Percentiles rank a stretch among this genome's conserved stretches.
Evolutionary conservation across 2,329 filamentous ascomycete genomes (phyloP).

Genomic region (Lachnellula subtilissima): DNA sequence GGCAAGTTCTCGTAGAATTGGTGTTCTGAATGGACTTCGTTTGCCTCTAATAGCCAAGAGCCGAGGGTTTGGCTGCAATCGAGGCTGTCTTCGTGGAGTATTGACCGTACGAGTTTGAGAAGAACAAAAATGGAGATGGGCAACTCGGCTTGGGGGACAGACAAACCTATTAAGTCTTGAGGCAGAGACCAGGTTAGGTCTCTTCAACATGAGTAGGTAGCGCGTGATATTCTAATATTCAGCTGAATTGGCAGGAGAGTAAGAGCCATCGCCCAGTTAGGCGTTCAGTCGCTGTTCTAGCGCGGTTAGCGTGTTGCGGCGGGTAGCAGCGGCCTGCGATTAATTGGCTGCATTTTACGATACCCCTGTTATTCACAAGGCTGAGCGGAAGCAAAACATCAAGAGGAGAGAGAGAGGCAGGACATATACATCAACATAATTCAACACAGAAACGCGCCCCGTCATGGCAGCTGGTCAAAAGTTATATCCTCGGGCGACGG

Average conservation of each 20-base stretch:
- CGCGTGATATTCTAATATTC: not conserved
- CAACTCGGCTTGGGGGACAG: not conserved
- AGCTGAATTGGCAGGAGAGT: not conserved
- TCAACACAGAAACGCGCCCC: not conserved
- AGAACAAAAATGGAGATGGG: conserved; percentile 1
- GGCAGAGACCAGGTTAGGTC: not conserved
- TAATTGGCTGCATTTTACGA: conserved; percentile 9
- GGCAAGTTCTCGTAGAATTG: not conserved
- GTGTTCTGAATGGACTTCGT: not conserved
- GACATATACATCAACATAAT: not conserved
- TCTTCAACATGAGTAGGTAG: conserved; percentile 6
- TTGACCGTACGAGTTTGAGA: conserved; percentile 2
- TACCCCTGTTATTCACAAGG: not conserved
- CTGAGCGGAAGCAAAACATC: not conserved
- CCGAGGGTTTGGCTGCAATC: not conserved
- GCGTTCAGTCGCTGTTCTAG: too few species aligned
- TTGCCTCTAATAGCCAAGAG: not conserved
- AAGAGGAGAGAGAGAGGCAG: not conserved
- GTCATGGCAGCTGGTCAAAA: conserved; percentile 52
- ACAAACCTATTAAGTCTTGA: not conserved
- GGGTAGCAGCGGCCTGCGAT: too few species aligned
- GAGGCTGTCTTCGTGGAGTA: not conserved
- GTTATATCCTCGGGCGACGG: conserved; percentile 74
- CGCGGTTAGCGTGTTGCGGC: too few species aligned
- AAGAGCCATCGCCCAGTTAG: not conserved